A percentile compares a stretch with the other conserved stretches of the same genome.
Evolutionary conservation across 345 rosid genomes (phyloP).

Genomic region (Citrus hindsii): DNA sequence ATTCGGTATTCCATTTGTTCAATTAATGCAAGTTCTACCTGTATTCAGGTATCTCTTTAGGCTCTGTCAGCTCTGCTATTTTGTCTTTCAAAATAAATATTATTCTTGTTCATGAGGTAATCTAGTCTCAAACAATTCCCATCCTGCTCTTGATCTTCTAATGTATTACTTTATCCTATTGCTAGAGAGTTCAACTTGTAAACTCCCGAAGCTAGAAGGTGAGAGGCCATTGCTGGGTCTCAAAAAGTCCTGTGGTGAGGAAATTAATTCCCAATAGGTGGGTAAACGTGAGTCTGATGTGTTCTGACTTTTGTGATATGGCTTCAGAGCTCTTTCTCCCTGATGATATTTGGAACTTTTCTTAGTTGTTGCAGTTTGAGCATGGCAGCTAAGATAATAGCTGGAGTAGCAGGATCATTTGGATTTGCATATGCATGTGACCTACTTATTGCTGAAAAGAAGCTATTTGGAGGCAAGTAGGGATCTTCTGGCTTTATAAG

Average conservation of each 20-base stretch:
- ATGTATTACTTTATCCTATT: neutral
- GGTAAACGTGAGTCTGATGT: neutral
- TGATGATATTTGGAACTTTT: neutral
- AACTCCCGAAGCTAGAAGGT: neutral
- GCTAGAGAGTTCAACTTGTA: neutral
- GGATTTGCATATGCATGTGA: constrained; percentile 63
- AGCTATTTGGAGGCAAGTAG: constrained; percentile 78
- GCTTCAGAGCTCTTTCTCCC: neutral
- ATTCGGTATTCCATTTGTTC: neutral
- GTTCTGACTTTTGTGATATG: neutral
- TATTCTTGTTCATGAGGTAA: neutral
- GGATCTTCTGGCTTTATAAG: neutral
- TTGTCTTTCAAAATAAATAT: neutral
- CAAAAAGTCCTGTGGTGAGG: neutral
- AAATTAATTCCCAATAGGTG: neutral
- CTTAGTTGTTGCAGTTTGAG: constrained; percentile 23
- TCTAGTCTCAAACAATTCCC: neutral
- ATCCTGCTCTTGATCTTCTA: neutral
- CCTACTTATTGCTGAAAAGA: constrained; percentile 48
- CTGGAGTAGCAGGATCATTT: constrained; percentile 56
- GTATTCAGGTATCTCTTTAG: neutral
- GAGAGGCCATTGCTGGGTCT: neutral
- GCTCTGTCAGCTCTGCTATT: neutral
- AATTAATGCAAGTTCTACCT: neutral
- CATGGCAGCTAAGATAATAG: constrained; percentile 57